A percentile compares a stretch with the other conserved stretches of the same genome.
Evolutionary conservation across 75 land plant genomes (phyloP).

Genomic region (Sequoia sempervirens): DNA sequence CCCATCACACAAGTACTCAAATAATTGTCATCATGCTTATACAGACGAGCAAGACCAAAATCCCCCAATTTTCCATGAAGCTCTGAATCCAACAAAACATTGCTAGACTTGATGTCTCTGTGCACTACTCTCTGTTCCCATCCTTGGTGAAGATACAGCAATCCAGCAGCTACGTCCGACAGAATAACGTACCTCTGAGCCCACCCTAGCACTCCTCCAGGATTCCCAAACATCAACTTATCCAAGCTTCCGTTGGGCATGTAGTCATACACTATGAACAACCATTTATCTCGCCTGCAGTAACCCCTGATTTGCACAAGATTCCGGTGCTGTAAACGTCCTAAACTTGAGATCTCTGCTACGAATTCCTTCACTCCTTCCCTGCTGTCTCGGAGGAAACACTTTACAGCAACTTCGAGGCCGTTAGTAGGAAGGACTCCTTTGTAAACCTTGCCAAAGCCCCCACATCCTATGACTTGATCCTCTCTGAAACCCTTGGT

Average conservation of each 20-base stretch:
- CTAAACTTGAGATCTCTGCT: too few species aligned
- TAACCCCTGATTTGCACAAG: neutral
- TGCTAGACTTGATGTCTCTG: neutral
- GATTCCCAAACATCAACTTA: neutral
- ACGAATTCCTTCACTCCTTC: neutral
- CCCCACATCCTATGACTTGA: too few species aligned
- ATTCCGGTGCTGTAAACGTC: too few species aligned
- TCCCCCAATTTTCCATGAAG: too few species aligned
- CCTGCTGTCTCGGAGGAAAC: neutral
- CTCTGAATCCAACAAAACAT: too few species aligned
- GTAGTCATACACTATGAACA: neutral
- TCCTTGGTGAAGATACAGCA: neutral
- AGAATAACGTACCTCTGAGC: neutral
- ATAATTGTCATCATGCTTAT: too few species aligned
- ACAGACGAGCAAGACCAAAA: too few species aligned
- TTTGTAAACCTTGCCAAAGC: too few species aligned
- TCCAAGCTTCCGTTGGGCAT: neutral
- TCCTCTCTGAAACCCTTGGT: too few species aligned
- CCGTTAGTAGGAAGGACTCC: neutral
- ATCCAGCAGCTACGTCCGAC: neutral
- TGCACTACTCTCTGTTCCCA: neutral
- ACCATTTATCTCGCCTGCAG: neutral
- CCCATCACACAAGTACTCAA: too few species aligned
- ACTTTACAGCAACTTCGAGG: neutral
- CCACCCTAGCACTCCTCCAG: neutral